Percentiles rank a stretch among this genome's conserved stretches.
These are phyloP conservation scores for Mentha longifolia DNA, from an alignment of 257 asterid species.

Conservation along the genomic window DNA sequence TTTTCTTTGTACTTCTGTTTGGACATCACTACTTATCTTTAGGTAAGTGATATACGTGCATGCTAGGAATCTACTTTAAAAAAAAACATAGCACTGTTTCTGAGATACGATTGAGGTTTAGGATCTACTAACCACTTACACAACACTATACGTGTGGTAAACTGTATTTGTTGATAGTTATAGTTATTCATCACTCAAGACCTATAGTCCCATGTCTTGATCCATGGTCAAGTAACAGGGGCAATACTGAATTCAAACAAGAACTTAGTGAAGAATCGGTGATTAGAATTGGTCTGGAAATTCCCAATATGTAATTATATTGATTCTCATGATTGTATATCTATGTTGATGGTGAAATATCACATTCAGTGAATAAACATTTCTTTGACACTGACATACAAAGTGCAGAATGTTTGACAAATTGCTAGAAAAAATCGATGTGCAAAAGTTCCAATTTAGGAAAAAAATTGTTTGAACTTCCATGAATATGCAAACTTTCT, in stretches of 20 bases:
- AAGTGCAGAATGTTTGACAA: neutral
- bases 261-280: conserved; percentile 1
- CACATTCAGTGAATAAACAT: neutral
- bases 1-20: conserved; percentile 1
- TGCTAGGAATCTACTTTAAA: neutral
- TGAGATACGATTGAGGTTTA: neutral
- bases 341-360: neutral
- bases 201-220: neutral
- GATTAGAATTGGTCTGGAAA: neutral
- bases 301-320: neutral
- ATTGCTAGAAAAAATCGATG: neutral
- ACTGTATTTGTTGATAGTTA: neutral
- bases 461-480: neutral
- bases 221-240: neutral
- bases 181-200: neutral
- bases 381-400: neutral
- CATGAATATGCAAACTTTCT: neutral
- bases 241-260: neutral
- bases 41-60: neutral
- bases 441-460: neutral
- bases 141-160: neutral
- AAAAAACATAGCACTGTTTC: neutral
- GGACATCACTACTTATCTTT: neutral
- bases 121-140: neutral
- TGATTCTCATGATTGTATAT: conserved; percentile 1